Base-by-base conservation (phyloP, 768 basidiomycete genomes). In the Sutorius australiensis region DNA sequence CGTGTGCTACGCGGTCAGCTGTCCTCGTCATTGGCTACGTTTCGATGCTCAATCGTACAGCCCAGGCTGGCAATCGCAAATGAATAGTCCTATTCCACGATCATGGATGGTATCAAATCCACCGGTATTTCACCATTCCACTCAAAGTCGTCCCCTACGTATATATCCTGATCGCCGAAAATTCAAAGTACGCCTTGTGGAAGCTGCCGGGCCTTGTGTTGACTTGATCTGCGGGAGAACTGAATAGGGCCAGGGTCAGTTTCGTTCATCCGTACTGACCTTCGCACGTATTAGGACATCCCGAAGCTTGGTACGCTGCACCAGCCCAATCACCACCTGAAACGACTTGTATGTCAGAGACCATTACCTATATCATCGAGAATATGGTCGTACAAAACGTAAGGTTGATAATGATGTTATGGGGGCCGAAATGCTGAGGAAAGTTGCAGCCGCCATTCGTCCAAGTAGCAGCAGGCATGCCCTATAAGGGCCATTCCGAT, bases 121-220 rank as follows among this genome's bases (percentile, higher is more conserved):
- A 2, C 37, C 30, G 13, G 37, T 46, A 53, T 52, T 37, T n/a
- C 54, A 31, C 34, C 45, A 34, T 53, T 24, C 24, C 2, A 24
- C 24, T 24, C 24, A 24, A 24, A 24, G 24, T 24, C 24, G 4
- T 24, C 24, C 24, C 24, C 46, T 14, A 33, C 12, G 27, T 27
- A 49, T 38, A 21, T 32, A 41, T 21, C 31, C 51, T 79, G 48
- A 89, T 67, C 46, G 78, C 80, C 43, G 77, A 75, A 65, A 92
- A 78, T 40, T 87, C 80, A 71, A 87, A 91, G 73, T 82, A 89
- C 0, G 89, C 86, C 31, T 86, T 72, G 10, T 59, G 57, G 69
- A 90, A 90, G 11, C 83, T 84, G 3, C 69, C 66, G 1, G 89
- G 89, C 60, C 87, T 84, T 55, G 27, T 28, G 48, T 62, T 43